A percentile compares a stretch with the other conserved stretches of the same genome.
phyloP scores from a whole-genome alignment of 208 protist genomes.

The Wallacemonas rigidus region DNA sequence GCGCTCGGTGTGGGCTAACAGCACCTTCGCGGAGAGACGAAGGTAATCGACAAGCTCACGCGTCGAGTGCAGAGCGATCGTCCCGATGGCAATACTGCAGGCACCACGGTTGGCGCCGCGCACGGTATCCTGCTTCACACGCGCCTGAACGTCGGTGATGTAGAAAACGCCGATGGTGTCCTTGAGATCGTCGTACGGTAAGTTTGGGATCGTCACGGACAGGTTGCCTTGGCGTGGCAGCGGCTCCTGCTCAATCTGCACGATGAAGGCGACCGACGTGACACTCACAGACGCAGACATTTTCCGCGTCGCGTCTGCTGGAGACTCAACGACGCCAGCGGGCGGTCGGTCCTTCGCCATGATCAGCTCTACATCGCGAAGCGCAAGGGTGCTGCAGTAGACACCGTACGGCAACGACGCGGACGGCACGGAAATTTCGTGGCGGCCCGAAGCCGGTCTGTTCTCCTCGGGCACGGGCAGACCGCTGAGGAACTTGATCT shows the following conservation, averaged over 20 bases:
- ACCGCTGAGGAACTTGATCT: constrained; percentile 66
- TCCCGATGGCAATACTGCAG: constrained; percentile 56
- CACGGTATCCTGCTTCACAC: constrained; percentile 53
- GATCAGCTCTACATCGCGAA: constrained; percentile 55
- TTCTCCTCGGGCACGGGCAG: constrained; percentile 60
- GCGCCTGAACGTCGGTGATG: constrained; percentile 43
- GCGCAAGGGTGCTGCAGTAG: constrained; percentile 61
- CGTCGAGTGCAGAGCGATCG: constrained; percentile 51
- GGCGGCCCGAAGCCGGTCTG: constrained; percentile 3
- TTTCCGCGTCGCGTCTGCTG: constrained; percentile 26
- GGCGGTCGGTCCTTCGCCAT: constrained; percentile 58
- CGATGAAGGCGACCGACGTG: constrained; percentile 57
- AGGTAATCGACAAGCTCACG: constrained; percentile 79
- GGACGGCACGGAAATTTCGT: too few relatives aligned
- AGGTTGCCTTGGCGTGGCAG: constrained; percentile 66
- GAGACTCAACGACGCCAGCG: constrained; percentile 37
- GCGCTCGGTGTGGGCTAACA: constrained; percentile 17
- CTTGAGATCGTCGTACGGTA: constrained; percentile 61
- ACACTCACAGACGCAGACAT: constrained; percentile 60
- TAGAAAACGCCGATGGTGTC: constrained; percentile 66
- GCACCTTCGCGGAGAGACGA: neutral
- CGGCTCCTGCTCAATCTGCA: constrained; percentile 84
- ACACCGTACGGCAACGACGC: constrained; percentile 36
- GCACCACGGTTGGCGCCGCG: constrained; percentile 58
- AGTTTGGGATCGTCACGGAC: constrained; percentile 42